Percentiles rank a stretch among this genome's conserved stretches.
phyloP scores from a whole-genome alignment of 2,329 filamentous ascomycete genomes.

The Raffaelea deltoideospora region DNA sequence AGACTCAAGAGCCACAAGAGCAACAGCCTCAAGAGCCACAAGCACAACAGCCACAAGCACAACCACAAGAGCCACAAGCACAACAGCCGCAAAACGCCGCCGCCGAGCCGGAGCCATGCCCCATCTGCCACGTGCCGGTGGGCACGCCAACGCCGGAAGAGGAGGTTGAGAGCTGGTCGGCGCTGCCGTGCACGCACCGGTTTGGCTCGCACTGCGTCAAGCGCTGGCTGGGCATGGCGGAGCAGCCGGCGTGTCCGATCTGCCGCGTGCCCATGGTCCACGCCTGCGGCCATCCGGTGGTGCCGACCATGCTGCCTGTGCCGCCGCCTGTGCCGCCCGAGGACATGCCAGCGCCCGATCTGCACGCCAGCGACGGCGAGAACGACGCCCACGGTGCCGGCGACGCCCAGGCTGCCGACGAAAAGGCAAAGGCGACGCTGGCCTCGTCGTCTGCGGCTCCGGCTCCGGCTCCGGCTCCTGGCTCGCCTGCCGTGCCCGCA shows the following conservation, averaged over 20 bases:
- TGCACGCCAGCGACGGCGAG: background rate
- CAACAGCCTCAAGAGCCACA: too few relatives aligned
- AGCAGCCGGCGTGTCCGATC: constrained; percentile 23
- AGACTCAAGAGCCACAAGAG: too few relatives aligned
- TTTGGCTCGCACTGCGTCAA: constrained; percentile 29
- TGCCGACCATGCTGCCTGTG: constrained; percentile 11
- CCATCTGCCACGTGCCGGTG: constrained; percentile 27
- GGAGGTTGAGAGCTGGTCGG: constrained; percentile 22
- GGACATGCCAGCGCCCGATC: background rate
- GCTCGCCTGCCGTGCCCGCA: background rate
- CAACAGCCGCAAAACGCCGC: background rate
- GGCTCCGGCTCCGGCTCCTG: background rate
- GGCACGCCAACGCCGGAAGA: constrained; percentile 21
- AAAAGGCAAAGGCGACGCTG: background rate
- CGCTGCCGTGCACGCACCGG: constrained; percentile 25
- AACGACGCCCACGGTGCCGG: background rate
- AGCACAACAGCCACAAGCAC: background rate
- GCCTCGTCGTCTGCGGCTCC: background rate
- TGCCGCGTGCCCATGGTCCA: constrained; percentile 19
- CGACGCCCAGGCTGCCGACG: background rate
- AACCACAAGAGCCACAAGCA: background rate
- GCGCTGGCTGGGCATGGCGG: constrained; percentile 22
- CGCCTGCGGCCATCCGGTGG: constrained; percentile 18
- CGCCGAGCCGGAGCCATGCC: constrained; percentile 14
- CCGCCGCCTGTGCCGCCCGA: background rate